Evolutionary conservation across 768 basidiomycete species (phyloP).

Genomic region (Termitomyces sp.): DNA sequence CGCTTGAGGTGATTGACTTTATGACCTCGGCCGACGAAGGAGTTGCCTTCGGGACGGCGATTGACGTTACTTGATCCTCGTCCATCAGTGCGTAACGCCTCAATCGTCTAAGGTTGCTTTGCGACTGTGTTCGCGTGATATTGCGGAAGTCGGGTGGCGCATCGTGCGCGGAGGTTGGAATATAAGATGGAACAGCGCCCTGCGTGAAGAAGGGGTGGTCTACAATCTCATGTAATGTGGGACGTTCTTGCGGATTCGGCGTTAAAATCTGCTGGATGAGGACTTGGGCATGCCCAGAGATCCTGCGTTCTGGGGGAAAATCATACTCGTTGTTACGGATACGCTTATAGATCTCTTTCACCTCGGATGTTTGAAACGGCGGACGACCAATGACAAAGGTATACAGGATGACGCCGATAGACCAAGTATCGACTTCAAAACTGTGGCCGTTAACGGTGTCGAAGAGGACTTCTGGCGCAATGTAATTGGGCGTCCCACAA

Average conservation of each 20-base stretch:
- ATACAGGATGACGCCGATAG: constrained; percentile 94
- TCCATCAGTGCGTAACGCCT: constrained; percentile 63
- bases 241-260: constrained; percentile 76
- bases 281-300: constrained; percentile 69
- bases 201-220: constrained; percentile 80
- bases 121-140: constrained; percentile 56
- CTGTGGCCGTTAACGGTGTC: constrained; percentile 95
- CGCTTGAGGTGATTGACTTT: constrained; percentile 53
- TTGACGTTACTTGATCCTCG: constrained; percentile 47
- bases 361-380: constrained; percentile 97
- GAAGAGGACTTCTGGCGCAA: constrained; percentile 96
- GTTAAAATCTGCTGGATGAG: constrained; percentile 86
- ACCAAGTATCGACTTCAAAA: constrained; percentile 99
- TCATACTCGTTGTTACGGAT: constrained; percentile 93
- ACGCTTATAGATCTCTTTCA: constrained; percentile 93
- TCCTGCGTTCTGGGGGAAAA: constrained; percentile 74
- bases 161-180: constrained; percentile 79
- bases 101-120: constrained; percentile 67
- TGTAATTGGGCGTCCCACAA: constrained; percentile 98
- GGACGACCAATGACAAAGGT: constrained; percentile 93
- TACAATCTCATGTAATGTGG: constrained; percentile 81
- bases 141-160: constrained; percentile 70
- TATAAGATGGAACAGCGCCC: constrained; percentile 76
- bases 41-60: constrained; percentile 36
- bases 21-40: constrained; percentile 17